These are phyloP conservation scores for Mantamonas sphyraenae DNA, from an alignment of 78 protist genomes.

Conservation along the genomic window DNA sequence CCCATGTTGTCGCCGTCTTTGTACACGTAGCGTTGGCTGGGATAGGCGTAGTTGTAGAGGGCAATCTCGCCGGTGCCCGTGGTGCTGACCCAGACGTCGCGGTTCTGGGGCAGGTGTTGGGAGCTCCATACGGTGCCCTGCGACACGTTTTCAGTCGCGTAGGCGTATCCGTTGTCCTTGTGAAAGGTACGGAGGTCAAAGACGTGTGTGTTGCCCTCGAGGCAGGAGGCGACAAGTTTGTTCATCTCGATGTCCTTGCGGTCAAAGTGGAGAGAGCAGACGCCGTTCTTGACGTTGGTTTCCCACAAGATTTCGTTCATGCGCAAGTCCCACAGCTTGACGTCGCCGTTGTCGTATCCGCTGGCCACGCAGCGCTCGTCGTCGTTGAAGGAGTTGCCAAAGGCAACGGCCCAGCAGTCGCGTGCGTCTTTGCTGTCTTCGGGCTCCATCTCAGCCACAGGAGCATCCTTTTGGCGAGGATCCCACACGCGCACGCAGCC, in stretches of 20 bases:
- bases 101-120: slow-evolving; percentile 60
- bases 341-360: slow-evolving; percentile 78
- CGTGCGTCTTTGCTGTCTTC: background rate
- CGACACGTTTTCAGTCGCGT: slow-evolving; percentile 1
- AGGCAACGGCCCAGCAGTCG: slow-evolving; percentile 71
- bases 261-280: slow-evolving; percentile 57
- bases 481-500: slow-evolving; percentile 68
- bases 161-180: slow-evolving; percentile 37
- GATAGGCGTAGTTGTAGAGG: slow-evolving; percentile 39
- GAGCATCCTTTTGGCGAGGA: slow-evolving; percentile 37
- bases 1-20: slow-evolving; percentile 8
- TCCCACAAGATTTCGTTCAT: slow-evolving; percentile 34
- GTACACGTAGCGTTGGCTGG: slow-evolving; percentile 11
- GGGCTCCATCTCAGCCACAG: slow-evolving; percentile 45
- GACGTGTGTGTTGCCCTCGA: slow-evolving; percentile 24
- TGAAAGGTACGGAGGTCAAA: slow-evolving; percentile 47
- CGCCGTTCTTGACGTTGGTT: slow-evolving; percentile 52
- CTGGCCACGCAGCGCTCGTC: slow-evolving; percentile 45
- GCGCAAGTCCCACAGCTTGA: slow-evolving; percentile 59
- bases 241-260: slow-evolving; percentile 52
- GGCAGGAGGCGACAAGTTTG: slow-evolving; percentile 41
- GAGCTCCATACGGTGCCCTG: slow-evolving; percentile 49
- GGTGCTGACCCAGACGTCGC: slow-evolving; percentile 44
- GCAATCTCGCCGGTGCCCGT: slow-evolving; percentile 60
- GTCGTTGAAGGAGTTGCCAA: slow-evolving; percentile 37